Conservation (phyloP, 1,284 basidiomycete genomes). For the Cryptococcus sp. region DNA sequence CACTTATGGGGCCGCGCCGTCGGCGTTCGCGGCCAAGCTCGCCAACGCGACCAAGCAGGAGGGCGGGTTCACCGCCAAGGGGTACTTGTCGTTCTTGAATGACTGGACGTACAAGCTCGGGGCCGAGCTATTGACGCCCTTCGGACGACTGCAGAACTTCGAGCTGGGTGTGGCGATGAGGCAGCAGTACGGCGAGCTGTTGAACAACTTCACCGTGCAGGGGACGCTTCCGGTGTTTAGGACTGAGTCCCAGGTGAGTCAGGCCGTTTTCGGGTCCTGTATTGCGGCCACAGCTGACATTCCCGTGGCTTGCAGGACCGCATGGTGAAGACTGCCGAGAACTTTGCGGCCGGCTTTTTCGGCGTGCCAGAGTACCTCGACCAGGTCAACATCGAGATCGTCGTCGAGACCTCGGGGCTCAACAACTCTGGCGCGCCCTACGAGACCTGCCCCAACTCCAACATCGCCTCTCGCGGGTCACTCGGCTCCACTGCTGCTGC, state of each 20-base stretch:
- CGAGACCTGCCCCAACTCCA: conserved; percentile 60
- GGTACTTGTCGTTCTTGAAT: conserved; percentile 51
- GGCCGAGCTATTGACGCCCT: conserved; percentile 51
- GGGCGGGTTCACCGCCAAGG: conserved; percentile 31
- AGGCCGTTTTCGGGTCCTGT: too few species aligned
- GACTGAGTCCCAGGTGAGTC: conserved; percentile 55
- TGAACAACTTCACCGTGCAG: conserved; percentile 68
- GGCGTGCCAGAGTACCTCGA: conserved; percentile 80
- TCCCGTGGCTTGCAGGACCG: conserved; percentile 63
- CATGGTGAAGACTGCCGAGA: conserved; percentile 75
- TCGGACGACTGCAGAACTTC: conserved; percentile 51
- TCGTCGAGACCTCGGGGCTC: conserved; percentile 56
- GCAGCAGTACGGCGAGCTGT: conserved; percentile 70
- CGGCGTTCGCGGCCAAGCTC: conserved; percentile 35
- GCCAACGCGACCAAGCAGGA: conserved; percentile 30
- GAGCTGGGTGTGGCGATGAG: conserved; percentile 43
- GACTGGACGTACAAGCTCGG: conserved; percentile 52
- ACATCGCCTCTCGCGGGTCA: conserved; percentile 60
- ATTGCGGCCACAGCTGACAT: conserved; percentile 35
- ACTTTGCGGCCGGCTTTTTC: conserved; percentile 84
- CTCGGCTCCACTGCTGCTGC: conserved; percentile 47
- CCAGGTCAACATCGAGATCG: conserved; percentile 63
- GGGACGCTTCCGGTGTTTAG: conserved; percentile 57
- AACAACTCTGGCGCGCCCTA: conserved; percentile 53
- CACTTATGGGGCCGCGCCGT: conserved; percentile 33